Evolutionary conservation across 306 rosid genomes (phyloP).

Genomic region (Alnus rubra): DNA sequence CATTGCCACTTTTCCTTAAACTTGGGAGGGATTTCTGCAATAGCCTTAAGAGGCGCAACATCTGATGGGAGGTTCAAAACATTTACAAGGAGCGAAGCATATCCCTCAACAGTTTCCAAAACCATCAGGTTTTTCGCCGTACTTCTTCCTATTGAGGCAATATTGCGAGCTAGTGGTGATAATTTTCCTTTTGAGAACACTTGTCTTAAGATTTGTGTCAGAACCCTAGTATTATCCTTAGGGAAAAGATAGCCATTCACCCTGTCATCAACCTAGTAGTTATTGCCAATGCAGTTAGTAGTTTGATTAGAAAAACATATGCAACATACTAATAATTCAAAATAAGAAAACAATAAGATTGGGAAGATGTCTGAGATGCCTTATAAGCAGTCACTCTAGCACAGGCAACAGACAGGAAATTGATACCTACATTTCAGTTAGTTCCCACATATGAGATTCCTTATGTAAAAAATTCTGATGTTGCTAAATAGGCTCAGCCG

Average conservation of each 20-base stretch:
- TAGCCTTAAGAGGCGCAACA: slow-evolving; percentile 60
- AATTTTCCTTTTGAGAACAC: slow-evolving; percentile 63
- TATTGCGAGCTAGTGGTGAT: slow-evolving; percentile 68
- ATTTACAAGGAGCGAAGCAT: slow-evolving; percentile 66
- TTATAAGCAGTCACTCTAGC: slow-evolving; percentile 5
- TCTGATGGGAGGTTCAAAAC: slow-evolving; percentile 82
- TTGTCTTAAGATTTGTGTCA: slow-evolving; percentile 63
- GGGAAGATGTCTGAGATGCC: background rate
- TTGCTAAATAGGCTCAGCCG: background rate
- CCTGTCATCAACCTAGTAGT: slow-evolving; percentile 77
- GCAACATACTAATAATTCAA: slow-evolving; percentile 11
- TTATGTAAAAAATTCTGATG: background rate
- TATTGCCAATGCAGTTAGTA: slow-evolving; percentile 42
- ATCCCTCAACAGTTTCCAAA: slow-evolving; percentile 70
- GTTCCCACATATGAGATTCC: background rate
- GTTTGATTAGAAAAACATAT: slow-evolving; percentile 20
- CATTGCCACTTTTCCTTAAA: slow-evolving; percentile 85
- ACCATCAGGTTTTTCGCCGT: slow-evolving; percentile 73
- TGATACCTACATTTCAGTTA: background rate
- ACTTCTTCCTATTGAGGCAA: slow-evolving; percentile 71
- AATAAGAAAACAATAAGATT: background rate
- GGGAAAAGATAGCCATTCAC: slow-evolving; percentile 90
- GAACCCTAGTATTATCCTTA: slow-evolving; percentile 54
- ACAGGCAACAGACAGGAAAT: background rate
- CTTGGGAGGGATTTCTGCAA: slow-evolving; percentile 57